These are phyloP conservation scores for Phytopythium delawarense DNA, from an alignment of 352 stramenopile genomes.

Conservation along the genomic window DNA sequence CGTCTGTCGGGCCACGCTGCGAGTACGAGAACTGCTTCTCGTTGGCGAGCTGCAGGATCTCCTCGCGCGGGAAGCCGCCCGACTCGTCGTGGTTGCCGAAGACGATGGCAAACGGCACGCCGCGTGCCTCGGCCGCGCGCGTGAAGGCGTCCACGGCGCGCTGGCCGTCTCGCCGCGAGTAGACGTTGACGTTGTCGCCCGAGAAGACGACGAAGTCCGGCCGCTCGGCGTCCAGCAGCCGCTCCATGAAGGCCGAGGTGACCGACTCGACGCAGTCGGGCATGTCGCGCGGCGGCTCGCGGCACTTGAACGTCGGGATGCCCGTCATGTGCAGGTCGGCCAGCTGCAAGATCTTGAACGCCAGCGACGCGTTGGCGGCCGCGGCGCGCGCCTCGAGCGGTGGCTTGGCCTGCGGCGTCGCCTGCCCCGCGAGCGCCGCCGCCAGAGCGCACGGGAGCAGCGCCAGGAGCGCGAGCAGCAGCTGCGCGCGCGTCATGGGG, in stretches of 20 bases:
- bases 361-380: slow-evolving; percentile 14
- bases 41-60: slow-evolving; percentile 33
- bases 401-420: background rate
- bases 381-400: slow-evolving; percentile 1
- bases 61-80: slow-evolving; percentile 29
- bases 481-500: background rate
- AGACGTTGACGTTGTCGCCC: slow-evolving; percentile 49
- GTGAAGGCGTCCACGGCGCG: slow-evolving; percentile 35
- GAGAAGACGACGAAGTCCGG: slow-evolving; percentile 67
- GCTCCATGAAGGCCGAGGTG: slow-evolving; percentile 47
- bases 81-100: slow-evolving; percentile 72
- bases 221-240: slow-evolving; percentile 51
- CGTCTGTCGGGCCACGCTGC: slow-evolving; percentile 33
- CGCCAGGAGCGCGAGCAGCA: background rate
- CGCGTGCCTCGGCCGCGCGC: slow-evolving; percentile 25
- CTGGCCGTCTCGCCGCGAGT: slow-evolving; percentile 22
- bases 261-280: slow-evolving; percentile 38
- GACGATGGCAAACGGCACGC: slow-evolving; percentile 51
- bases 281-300: slow-evolving; percentile 22
- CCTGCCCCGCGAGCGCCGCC: background rate
- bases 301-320: slow-evolving; percentile 27
- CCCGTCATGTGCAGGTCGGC: slow-evolving; percentile 63
- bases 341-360: slow-evolving; percentile 67
- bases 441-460: background rate
- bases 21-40: slow-evolving; percentile 39